Percentiles rank a stretch among this genome's conserved stretches.
Conservation (phyloP, 139 green algal species). For the Deuterostichococcus epilithicus region DNA sequence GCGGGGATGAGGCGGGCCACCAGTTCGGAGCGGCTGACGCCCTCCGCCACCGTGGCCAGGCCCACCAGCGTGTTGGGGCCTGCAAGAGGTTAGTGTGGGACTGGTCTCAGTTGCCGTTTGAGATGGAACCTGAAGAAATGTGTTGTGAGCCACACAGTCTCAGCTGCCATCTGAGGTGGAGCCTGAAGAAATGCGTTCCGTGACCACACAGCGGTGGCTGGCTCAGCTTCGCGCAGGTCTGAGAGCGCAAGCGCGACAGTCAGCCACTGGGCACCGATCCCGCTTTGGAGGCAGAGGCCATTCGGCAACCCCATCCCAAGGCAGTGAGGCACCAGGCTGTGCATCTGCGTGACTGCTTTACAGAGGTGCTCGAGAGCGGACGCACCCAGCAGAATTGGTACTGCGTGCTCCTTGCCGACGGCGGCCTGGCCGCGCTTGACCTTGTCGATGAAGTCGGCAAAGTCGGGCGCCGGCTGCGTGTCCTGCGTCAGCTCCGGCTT, state of each 20-base stretch:
- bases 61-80: conserved; percentile 71
- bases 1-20: conserved; percentile 59
- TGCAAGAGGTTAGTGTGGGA: conserved; percentile 9
- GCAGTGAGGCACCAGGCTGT: too few relatives aligned
- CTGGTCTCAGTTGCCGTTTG: background rate
- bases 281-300: too few relatives aligned
- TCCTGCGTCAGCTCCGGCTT: conserved; percentile 63
- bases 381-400: conserved; percentile 79
- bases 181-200: too few relatives aligned
- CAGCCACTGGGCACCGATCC: too few relatives aligned
- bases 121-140: too few relatives aligned
- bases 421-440: conserved; percentile 54
- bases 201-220: too few relatives aligned
- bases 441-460: conserved; percentile 50
- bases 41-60: conserved; percentile 43
- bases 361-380: background rate
- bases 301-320: too few relatives aligned
- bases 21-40: conserved; percentile 10
- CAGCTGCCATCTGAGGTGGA: too few relatives aligned
- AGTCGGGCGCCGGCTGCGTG: conserved; percentile 42
- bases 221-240: too few relatives aligned
- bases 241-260: too few relatives aligned
- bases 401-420: conserved; percentile 56
- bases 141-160: background rate
- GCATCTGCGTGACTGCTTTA: too few relatives aligned